Evolutionary conservation across 305 asterid genomes (phyloP), one percentile per base, ranked within the genome.

Genomic region (Fraxinus angustifolia): DNA sequence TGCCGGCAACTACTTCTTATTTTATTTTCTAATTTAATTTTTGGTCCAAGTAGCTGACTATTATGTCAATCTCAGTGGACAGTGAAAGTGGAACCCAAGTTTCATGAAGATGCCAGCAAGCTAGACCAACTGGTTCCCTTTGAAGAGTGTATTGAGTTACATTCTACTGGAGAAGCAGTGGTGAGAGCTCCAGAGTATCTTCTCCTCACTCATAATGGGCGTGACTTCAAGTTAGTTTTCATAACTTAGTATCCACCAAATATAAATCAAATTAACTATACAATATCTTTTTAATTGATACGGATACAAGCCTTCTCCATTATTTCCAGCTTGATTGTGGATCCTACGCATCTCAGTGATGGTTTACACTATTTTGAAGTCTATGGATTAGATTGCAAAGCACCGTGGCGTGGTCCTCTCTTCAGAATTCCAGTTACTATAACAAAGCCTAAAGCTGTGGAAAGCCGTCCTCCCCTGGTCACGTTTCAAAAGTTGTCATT

Each of bases 371-470:
- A 92, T 89, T 96, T 84, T 86, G 99, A 96, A 93, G 97, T 96
- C 72, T 93, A 90, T 85, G 99, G 93, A 65, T 19, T 93, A 82
- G 98, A 94, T 87, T 89, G 94, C 88, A 91, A 88, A 83, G 92
- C 97, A 10, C 99, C 98, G 73, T 94, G 97, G 98, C 97, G 99
- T 76, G 99, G 99, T 82, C 99, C 99, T 77, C 92, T 96, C 76
- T 96, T 96, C 87, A 86, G 98, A 88, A 91, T 96, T 90, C 97
- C 98, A 58, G 58, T 96, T 75, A 96, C 98, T 48, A 90, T 96
- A 86, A 92, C 97, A 73, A 96, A 96, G 87, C 98, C 99, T 72
- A 89, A 87, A 85, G 82, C 82, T n/a, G 92, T 96, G 84, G 86
- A 81, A 83, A 88, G 82, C 86, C 91, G 87, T 38, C 99, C 98